These are phyloP conservation scores for Phytopythium ostracodes DNA, from an alignment of 352 stramenopile genomes.

Conservation along the genomic window DNA sequence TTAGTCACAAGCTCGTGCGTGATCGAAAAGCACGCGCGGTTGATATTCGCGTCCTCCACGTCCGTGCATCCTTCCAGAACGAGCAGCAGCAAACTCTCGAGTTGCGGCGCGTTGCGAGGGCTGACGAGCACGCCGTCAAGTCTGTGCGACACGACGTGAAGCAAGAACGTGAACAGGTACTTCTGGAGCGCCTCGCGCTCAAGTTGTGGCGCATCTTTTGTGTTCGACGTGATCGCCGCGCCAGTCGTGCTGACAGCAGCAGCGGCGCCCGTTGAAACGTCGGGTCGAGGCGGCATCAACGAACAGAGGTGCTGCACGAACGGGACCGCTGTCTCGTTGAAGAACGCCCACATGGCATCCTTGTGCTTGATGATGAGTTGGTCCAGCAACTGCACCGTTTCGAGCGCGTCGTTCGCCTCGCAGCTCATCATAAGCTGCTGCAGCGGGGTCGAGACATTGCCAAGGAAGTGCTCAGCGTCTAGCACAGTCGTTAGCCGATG, in stretches of 20 bases:
- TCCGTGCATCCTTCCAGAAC: conserved; percentile 66
- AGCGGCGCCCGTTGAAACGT: background rate
- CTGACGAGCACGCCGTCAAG: conserved; percentile 65
- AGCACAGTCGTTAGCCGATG: conserved; percentile 74
- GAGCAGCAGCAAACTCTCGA: conserved; percentile 64
- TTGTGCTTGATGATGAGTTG: conserved; percentile 89
- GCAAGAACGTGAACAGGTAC: conserved; percentile 77
- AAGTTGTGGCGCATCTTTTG: conserved; percentile 69
- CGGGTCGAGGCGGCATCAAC: conserved; percentile 48
- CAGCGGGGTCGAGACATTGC: conserved; percentile 58
- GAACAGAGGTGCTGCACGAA: conserved; percentile 73
- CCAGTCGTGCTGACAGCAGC: conserved; percentile 24
- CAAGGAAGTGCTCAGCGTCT: conserved; percentile 64
- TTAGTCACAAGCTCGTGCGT: conserved; percentile 58
- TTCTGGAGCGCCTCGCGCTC: conserved; percentile 77
- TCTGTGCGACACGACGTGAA: conserved; percentile 70
- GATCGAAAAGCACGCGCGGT: conserved; percentile 74
- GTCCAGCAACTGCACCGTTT: conserved; percentile 81
- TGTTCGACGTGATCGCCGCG: conserved; percentile 37
- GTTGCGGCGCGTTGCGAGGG: conserved; percentile 51
- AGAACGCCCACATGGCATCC: conserved; percentile 51
- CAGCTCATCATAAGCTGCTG: conserved; percentile 72
- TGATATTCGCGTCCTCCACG: conserved; percentile 67
- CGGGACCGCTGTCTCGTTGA: conserved; percentile 56
- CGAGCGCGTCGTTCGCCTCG: conserved; percentile 59